These are phyloP conservation scores for Boletellus deceptivus DNA, from an alignment of 1,284 basidiomycete species.

Conservation along the genomic window DNA sequence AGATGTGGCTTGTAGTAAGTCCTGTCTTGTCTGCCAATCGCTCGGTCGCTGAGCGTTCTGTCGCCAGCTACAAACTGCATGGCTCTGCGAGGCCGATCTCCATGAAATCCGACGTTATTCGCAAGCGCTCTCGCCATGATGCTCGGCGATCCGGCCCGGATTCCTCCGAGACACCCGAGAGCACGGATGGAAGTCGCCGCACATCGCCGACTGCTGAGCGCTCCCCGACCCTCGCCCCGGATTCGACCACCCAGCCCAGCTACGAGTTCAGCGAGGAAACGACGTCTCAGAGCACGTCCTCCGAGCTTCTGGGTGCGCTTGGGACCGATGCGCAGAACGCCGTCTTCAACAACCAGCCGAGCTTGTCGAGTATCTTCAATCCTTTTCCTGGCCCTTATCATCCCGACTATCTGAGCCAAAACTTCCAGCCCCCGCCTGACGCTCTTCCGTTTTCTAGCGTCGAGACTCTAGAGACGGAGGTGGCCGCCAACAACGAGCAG, in stretches of 20 bases:
- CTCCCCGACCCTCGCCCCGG: constrained; percentile 64
- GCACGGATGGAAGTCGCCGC: constrained; percentile 69
- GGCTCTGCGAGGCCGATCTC: constrained; percentile 78
- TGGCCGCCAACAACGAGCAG: constrained; percentile 15
- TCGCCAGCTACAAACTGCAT: constrained; percentile 69
- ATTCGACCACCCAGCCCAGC: constrained; percentile 54
- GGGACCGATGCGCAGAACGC: constrained; percentile 40
- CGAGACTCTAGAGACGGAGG: constrained; percentile 42
- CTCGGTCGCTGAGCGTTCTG: constrained; percentile 8
- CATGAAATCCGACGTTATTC: constrained; percentile 84
- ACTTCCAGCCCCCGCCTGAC: constrained; percentile 45
- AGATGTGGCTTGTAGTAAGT: constrained; percentile 57
- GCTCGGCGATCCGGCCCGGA: constrained; percentile 52
- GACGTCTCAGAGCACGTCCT: constrained; percentile 46
- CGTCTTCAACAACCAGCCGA: constrained; percentile 27
- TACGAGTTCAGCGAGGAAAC: constrained; percentile 42
- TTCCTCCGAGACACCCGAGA: constrained; percentile 44
- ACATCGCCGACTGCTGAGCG: constrained; percentile 60
- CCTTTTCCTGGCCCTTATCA: constrained; percentile 69
- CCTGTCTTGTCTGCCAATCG: constrained; percentile 6
- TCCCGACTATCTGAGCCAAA: constrained; percentile 59
- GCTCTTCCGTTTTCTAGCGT: constrained; percentile 47
- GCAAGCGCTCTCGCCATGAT: constrained; percentile 77
- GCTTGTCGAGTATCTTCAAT: constrained; percentile 22
- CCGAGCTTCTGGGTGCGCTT: constrained; percentile 65